Evolutionary conservation across 768 basidiomycete genomes (phyloP), one percentile per base, ranked within the genome.

Genomic region (Glaciozyma antarctica): DNA sequence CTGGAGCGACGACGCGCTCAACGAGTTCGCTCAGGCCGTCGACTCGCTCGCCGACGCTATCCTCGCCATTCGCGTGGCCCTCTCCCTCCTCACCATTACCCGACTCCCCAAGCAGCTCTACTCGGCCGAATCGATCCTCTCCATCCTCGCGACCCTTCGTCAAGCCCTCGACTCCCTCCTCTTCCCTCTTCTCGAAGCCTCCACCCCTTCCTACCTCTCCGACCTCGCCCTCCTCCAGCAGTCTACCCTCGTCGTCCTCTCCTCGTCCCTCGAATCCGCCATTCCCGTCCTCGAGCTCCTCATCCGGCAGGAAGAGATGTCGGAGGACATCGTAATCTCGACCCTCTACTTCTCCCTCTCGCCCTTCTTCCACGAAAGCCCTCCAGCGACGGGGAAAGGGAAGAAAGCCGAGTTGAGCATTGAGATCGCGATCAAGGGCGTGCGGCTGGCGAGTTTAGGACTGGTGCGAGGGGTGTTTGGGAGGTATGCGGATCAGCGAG

Each of bases 311-410:
- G 86, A 87, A 73, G 70, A 87, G 1, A 87, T 98, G 86, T 88
- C 88, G 2, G 95, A 98, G 67, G 77, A 84, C 1, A 88, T 97
- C 71, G 88, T 97, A 73, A 95, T 97, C 58, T 86, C 89, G 70
- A 85, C 86, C 0, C 88, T 95, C 5, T 98, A 94, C 76, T 86
- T 97, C 59, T 84, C 91, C 5, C 90, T 97, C 69, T 89, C 88
- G 10, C 93, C 94, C 0, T 92, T 98, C 75, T 98, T 98, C 73
- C 84, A 90, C 8, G 84, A 84, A n/a, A 89, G 48, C 2, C 78
- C 26, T 8, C 4, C 59, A n/a, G 1, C 10, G 34, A 32, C 80
- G 17, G 78, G 80, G 71, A 83, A 82, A 77, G 73, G 63, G 49
- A 86, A 83, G 72, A 83, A 81, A 47, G 81, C 5, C 9, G 28